A percentile compares a stretch with the other conserved stretches of the same genome.
phyloP scores from a whole-genome alignment of 1,284 basidiomycete genomes.

The Ceratobasidium sp. region DNA sequence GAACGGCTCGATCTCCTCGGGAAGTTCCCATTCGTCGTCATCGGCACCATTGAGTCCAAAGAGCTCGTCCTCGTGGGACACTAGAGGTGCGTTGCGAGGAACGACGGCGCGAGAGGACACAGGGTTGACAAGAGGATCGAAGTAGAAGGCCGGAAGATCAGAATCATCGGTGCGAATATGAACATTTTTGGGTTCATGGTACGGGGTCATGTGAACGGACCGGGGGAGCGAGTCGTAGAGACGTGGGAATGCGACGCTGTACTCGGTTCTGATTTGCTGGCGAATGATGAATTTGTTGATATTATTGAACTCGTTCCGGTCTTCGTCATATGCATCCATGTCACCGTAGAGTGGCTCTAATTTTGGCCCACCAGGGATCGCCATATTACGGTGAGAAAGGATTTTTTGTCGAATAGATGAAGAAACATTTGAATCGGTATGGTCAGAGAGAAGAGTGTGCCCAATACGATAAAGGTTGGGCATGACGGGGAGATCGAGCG shows the following conservation, averaged over 20 bases:
- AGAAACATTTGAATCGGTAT: conserved; percentile 87
- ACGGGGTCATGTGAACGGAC: conserved; percentile 90
- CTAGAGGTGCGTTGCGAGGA: conserved; percentile 84
- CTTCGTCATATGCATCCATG: no score
- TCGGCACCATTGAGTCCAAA: conserved; percentile 89
- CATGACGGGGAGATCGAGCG: conserved; percentile 92
- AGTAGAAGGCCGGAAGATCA: conserved; percentile 99
- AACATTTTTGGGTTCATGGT: conserved; percentile 96
- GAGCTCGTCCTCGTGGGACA: conserved; percentile 91
- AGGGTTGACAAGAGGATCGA: conserved; percentile 97
- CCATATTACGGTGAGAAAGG: conserved; percentile 99
- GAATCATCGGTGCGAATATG: conserved; percentile 99
- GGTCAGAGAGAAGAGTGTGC: conserved; percentile 91
- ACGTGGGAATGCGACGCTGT: conserved; percentile 99
- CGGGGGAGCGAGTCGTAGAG: conserved; percentile 98
- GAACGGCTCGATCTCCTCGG: conserved; percentile 87
- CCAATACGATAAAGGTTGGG: conserved; percentile 97
- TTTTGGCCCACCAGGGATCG: conserved; percentile 98
- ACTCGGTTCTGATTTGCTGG: conserved; percentile 98
- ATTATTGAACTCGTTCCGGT: no score
- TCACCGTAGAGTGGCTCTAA: conserved; percentile 82
- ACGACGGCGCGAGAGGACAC: conserved; percentile 89
- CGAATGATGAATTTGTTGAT: conserved; percentile 55
- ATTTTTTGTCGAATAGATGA: conserved; percentile 97
- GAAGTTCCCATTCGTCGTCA: conserved; percentile 90